Evolutionary conservation across 2,329 filamentous ascomycete species (phyloP), one percentile per base, ranked within the genome.

Genomic region (Microsporum audouinii): DNA sequence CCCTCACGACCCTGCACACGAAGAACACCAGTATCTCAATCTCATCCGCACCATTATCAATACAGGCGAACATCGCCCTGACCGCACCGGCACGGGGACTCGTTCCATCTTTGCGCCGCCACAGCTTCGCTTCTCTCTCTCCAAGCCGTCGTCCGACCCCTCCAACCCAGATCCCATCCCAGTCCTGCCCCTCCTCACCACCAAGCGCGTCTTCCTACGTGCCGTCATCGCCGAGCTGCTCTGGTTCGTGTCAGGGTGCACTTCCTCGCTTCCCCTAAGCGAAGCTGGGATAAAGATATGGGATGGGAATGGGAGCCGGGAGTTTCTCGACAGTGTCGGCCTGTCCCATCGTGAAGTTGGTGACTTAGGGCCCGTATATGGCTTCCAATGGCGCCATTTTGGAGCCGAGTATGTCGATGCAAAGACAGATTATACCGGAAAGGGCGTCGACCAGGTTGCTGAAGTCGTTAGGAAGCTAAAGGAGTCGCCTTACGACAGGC

Each of bases 301-400:
- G 94, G 94, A 99, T 72, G 92, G 91, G 68, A 99, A 99, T 72
- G 94, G 92, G 49, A 91, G 87, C 55, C 88, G 94, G 68, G 88
- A 86, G 70, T 97, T 88, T 73, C 88, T 99, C 41, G 92, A 99
- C 77, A 86, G 80, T 64, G 82, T 94, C 0, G 92, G 92, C 0
- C 82, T 97, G 5, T 79, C 80, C 0, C 85, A 96, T 71, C 89
- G 92, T 63, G 89, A 84, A 59, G 88, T 86, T 23, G 94, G 94
- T 65, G 94, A 99, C 70, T 80, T 99, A 0, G 94, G 94, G 0
- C 94, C 94, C 34, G 91, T 97, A 0, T 99, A 99, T 72, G 94
- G 94, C 1, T 99, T 99, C 77, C 94, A 99, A 76, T 99, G 94
- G 94, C 88, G 94, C 2, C 92, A 97, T 75, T 99, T 99, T 70